phyloP scores from a whole-genome alignment of 495 filamentous ascomycete species.

The Diplogelasinospora grovesii region DNA sequence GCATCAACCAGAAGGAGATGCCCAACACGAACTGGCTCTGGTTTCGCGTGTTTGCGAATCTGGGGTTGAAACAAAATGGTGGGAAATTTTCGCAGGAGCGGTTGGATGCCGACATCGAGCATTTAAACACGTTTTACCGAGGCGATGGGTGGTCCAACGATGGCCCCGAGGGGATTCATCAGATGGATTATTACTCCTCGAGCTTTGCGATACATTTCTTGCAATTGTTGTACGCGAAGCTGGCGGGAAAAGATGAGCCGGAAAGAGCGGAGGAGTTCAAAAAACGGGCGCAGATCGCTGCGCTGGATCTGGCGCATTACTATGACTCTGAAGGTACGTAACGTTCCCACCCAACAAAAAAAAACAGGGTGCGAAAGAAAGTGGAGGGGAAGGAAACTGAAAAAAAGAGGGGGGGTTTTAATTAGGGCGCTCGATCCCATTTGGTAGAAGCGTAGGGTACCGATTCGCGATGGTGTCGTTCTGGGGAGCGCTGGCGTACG shows the following conservation, averaged over 20 bases:
- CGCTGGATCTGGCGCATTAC: conserved; percentile 67
- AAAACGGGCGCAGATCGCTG: conserved; percentile 55
- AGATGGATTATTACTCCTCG: conserved; percentile 80
- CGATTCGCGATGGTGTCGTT: conserved; percentile 77
- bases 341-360: background rate
- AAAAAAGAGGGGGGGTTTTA: background rate
- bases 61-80: conserved; percentile 65
- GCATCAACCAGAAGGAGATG: conserved; percentile 69
- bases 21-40: conserved; percentile 62
- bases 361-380: too few relatives aligned
- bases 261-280: conserved; percentile 62
- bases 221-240: conserved; percentile 67
- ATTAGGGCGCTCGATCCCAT: conserved; percentile 58
- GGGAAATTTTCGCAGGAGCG: conserved; percentile 58
- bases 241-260: conserved; percentile 62
- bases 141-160: conserved; percentile 77
- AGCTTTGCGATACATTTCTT: conserved; percentile 75
- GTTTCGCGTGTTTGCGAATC: conserved; percentile 78
- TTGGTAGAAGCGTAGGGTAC: conserved; percentile 70
- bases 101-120: conserved; percentile 65
- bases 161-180: conserved; percentile 66
- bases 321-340: conserved; percentile 55
- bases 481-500: conserved; percentile 72
- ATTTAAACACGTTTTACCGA: conserved; percentile 72
- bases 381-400: too few relatives aligned